These are phyloP conservation scores for Penicillium sp. DNA, from an alignment of 2,329 filamentous ascomycete species.

Conservation along the genomic window DNA sequence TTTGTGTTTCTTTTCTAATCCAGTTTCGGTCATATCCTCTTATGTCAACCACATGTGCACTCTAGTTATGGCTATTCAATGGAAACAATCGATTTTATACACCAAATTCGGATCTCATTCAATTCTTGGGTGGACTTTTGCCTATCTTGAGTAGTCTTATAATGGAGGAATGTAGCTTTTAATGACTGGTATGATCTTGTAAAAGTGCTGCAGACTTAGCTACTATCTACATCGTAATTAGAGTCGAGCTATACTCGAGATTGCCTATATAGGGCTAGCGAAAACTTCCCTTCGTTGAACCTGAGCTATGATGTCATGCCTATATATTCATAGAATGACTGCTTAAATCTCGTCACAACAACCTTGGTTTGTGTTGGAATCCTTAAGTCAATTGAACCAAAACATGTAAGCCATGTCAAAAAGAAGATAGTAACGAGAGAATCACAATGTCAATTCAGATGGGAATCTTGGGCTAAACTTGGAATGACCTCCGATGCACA, in stretches of 20 bases:
- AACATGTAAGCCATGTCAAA: neutral
- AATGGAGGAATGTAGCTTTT: too few relatives aligned
- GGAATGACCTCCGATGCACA: slow-evolving; percentile 17
- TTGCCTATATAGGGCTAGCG: too few relatives aligned
- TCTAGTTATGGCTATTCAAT: neutral
- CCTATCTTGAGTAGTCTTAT: too few relatives aligned
- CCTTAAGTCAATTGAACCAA: neutral
- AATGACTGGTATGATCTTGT: too few relatives aligned
- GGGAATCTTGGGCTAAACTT: slow-evolving; percentile 22
- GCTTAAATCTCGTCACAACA: neutral
- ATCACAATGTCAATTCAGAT: slow-evolving; percentile 17
- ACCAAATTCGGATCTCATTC: neutral
- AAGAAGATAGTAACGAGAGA: neutral
- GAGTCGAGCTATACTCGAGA: too few relatives aligned
- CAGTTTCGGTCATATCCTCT: neutral
- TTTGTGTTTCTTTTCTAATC: neutral
- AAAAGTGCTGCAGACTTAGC: too few relatives aligned
- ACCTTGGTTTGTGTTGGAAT: neutral
- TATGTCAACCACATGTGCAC: neutral
- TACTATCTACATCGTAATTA: too few relatives aligned
- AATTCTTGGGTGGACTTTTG: too few relatives aligned
- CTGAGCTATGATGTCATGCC: too few relatives aligned
- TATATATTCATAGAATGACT: too few relatives aligned
- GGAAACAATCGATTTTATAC: neutral
- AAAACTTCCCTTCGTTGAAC: too few relatives aligned